Evolutionary conservation across 2,329 filamentous ascomycete species (phyloP), one percentile per base, ranked within the genome.

Genomic region (Penicillium sp.): DNA sequence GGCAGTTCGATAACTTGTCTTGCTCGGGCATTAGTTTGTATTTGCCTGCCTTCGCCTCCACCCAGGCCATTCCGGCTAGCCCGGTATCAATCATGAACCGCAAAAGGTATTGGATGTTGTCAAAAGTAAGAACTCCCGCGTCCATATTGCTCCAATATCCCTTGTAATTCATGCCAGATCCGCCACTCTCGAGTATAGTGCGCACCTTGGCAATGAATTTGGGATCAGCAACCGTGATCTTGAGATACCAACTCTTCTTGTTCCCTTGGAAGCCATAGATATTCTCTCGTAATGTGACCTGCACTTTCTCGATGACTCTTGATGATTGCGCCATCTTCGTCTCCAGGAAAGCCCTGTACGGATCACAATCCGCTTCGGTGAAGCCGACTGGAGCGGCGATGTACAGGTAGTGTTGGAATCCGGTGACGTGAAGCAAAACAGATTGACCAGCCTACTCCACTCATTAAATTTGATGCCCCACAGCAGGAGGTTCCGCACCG

Each of bases 1-100:
- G 94, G 72, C 94, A 97, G 67, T 92, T 96, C 2, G 93, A 97
- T 61, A 96, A 89, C 58, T 86, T 84, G 56, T 88, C 81, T 53
- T 83, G 74, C 12, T 84, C 75, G 1, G 85, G 77, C 18, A 96
- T 79, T 49, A 96, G 78, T 52, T 82, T 81, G 76, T 93, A 97
- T 59, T 87, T 86, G 27, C 81, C 82, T 3, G 88, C 82, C 22
- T 90, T 88, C 18, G 88, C 90, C 73, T 96, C 91, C 0, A 97
- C 91, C 94, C 94, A 99, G 1, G 92, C 93, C 94, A 99, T 99
- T 60, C 94, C 94, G 54, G 89, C 83, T 43, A 99, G 88, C 73
- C 92, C 89, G 63, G 89, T 95, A 73, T 99, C 94, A 48, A 99
- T 93, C 94, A 99, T 99, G 76, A 99, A 97, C 49, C 94, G 85